Evolutionary conservation across 2,329 filamentous ascomycete species (phyloP), one percentile per base, ranked within the genome.

Genomic region (Ceratocystis cacaofunesta): DNA sequence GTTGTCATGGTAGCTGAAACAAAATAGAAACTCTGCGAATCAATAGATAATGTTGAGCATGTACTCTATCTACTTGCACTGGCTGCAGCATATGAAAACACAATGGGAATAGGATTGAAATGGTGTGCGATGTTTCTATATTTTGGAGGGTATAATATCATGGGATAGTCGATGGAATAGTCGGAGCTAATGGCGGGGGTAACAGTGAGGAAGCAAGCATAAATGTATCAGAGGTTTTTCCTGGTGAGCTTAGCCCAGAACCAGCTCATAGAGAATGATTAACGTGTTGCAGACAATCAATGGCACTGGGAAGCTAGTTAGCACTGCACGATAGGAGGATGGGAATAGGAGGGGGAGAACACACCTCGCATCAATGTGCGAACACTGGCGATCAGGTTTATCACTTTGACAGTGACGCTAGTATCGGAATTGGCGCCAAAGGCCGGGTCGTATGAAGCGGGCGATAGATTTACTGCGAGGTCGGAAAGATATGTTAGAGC

Each of bases 361-460:
- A 63, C 71, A 96, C 92, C 91, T 78, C 92, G 84, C 90, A 95
- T 95, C 65, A 97, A 79, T 66, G 90, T 96, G 75, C 92, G 82
- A 70, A 96, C 87, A 72, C 89, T 94, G 44, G 89, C 89, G 70
- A 97, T 94, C 72, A 97, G 77, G 74, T 95, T 91, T 71, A 96
- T 87, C 52, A 92, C 81, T 75, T 94, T 94, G 63, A 87, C 87
- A 76, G 94, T 92, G 71, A 95, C 81, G 75, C 89, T 92, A 69
- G 85, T 82, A 70, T 89, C 88, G 70, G 89, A 72, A 72, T 81
- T 77, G 69, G 85, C 78, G 71, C 91, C 90, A 74, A 96, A 96
- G 50, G 86, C 85, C 0, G 89, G 87, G 70, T 96, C 90, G 70
- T 81, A 80, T 30, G 83, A 80, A 62, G 81, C 78, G 1, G 83